Evolutionary conservation across 164 flowering plant genomes (phyloP), one percentile per base, ranked within the genome.

Genomic region (grape (Vitis vinifera)): DNA sequence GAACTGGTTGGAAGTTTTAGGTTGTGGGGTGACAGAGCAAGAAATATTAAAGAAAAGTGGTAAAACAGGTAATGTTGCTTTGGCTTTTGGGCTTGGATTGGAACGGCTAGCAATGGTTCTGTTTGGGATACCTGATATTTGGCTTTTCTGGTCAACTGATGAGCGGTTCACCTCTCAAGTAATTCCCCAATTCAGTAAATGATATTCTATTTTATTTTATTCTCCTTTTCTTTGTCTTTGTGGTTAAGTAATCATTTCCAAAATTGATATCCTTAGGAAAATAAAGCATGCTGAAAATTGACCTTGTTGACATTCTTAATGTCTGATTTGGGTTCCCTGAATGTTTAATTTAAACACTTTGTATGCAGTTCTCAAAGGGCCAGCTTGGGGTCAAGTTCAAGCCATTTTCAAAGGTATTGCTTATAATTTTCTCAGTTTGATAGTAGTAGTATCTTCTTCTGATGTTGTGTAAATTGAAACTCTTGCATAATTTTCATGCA

Each of bases 21-120:
- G 99, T 44, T 93, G 99, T 75, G 98, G 99, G 68, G 98, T 95
- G 76, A 91, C 83, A 17, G 98, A 95, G 80, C 92, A 89, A 75
- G 93, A 90, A 68, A 96, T 96, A 74, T 79, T 93, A 68, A 84
- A 80, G 73, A 84, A 85, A 78, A 86, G 78, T 80, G 92, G 93
- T 51, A 89, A 73, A 77, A 51, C 59, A 23, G 69, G 87, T 79
- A 86, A 89, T 83, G 92, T 90, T 76, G 97, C 98, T 59, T 91
- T 97, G 98, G 98, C 98, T 57, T 96, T 93, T 87, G 97, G 44
- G 44, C 44, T 31, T 31, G 44, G 44, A 31, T 31, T 31, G 44
- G 44, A 31, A 31, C 44, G 4, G 8, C 44, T 31, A 31, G 44
- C 44, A 31, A 31, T 31, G 44, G 44, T 31, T 31, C 44, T 31